A percentile compares a stretch with the other conserved stretches of the same genome.
These are phyloP conservation scores for Babesia ovata DNA, from an alignment of 169 alveolate genomes.

Conservation along the genomic window DNA sequence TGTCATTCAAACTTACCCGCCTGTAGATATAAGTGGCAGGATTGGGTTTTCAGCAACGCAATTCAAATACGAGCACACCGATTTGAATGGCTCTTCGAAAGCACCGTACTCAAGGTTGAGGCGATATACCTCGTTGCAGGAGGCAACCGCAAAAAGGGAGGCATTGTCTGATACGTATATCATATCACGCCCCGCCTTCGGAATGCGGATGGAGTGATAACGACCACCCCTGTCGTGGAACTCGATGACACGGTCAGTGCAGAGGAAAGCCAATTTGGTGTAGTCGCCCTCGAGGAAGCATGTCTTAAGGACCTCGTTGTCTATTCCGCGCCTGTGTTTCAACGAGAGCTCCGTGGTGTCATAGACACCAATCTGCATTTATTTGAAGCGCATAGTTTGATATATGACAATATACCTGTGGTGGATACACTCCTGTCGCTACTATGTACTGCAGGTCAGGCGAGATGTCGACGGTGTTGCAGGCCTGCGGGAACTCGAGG, in stretches of 20 bases:
- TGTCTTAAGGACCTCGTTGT: constrained; percentile 71
- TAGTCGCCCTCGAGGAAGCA: constrained; percentile 73
- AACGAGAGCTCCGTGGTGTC: constrained; percentile 75
- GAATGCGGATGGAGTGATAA: constrained; percentile 70
- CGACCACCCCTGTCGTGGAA: constrained; percentile 79
- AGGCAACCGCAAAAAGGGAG: constrained; percentile 62
- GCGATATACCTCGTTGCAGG: constrained; percentile 68
- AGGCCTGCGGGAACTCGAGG: constrained; percentile 76
- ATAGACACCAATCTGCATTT: constrained; percentile 68
- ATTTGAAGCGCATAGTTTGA: background rate
- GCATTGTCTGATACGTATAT: constrained; percentile 69
- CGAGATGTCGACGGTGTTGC: constrained; percentile 73
- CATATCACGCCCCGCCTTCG: constrained; percentile 78
- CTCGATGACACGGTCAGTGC: constrained; percentile 69
- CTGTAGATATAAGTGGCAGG: constrained; percentile 59
- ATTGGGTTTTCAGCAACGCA: constrained; percentile 66
- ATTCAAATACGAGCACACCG: constrained; percentile 40
- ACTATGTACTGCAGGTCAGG: constrained; percentile 73
- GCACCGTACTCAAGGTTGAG: constrained; percentile 57
- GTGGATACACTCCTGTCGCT: constrained; percentile 78
- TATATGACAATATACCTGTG: constrained; percentile 56
- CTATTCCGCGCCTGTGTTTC: constrained; percentile 79
- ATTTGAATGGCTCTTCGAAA: constrained; percentile 58
- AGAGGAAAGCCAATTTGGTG: constrained; percentile 74
- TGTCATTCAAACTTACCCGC: constrained; percentile 39